Conservation (phyloP, 2,329 filamentous ascomycete genomes). For the Cordyceps fumosorosea region DNA sequence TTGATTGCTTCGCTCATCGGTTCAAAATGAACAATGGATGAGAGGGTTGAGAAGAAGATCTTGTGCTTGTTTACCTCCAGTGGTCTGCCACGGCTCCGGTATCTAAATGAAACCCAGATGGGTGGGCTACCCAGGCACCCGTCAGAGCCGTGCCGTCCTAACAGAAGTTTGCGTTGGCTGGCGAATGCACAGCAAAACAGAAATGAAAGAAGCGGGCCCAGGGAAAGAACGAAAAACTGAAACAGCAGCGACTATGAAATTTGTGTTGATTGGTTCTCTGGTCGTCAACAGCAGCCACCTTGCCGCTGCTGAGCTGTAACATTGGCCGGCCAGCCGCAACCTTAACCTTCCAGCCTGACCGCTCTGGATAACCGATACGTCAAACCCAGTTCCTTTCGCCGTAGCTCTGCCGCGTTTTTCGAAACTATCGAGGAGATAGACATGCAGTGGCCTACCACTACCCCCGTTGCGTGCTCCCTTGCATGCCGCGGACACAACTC, state of each 20-base stretch:
- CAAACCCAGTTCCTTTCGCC: too few species aligned
- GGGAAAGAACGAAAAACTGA: background rate
- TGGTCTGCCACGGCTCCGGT: background rate
- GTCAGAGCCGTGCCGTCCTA: background rate
- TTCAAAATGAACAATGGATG: background rate
- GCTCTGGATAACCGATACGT: too few species aligned
- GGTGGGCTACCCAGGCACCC: background rate
- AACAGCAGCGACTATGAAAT: background rate
- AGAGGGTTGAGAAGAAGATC: background rate
- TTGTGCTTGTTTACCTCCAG: background rate
- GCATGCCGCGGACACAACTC: background rate
- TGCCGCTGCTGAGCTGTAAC: too few species aligned
- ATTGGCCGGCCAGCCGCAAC: too few species aligned
- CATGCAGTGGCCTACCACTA: background rate
- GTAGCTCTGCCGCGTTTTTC: too few species aligned
- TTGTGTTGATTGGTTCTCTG: background rate
- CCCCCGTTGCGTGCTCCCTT: background rate
- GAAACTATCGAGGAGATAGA: background rate
- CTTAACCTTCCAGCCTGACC: too few species aligned
- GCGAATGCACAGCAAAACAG: background rate
- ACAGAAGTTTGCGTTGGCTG: background rate
- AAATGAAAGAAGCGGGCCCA: too few species aligned
- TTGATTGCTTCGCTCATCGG: background rate
- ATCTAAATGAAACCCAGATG: background rate
- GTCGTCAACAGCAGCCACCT: background rate